Conservation (phyloP, 257 asterid species). For the Striga asiatica region DNA sequence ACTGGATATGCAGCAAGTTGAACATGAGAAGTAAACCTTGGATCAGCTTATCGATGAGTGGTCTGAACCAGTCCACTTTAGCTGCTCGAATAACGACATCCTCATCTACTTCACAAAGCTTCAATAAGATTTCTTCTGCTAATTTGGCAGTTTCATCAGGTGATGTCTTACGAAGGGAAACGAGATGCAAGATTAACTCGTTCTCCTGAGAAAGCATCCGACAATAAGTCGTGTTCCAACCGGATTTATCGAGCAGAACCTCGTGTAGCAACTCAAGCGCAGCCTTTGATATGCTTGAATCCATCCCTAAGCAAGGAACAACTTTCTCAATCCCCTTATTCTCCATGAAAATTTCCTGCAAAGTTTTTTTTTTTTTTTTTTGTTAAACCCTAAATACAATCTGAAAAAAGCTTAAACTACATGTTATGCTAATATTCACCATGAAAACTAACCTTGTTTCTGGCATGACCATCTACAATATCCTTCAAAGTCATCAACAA, state of each 20-base stretch:
- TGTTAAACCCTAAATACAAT: too few relatives aligned
- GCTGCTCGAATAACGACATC: constrained; percentile 34
- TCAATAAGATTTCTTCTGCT: constrained; percentile 31
- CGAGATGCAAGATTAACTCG: constrained; percentile 27
- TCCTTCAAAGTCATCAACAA: constrained; percentile 31
- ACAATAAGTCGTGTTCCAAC: constrained; percentile 36
- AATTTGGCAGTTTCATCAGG: constrained; percentile 6
- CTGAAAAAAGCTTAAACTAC: too few relatives aligned
- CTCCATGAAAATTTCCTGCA: constrained; percentile 35
- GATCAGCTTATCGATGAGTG: constrained; percentile 28
- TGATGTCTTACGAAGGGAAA: constrained; percentile 24
- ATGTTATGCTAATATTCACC: too few relatives aligned
- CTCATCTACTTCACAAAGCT: constrained; percentile 45
- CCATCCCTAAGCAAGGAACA: constrained; percentile 22
- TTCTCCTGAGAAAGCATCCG: constrained; percentile 27
- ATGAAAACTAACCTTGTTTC: constrained; percentile 44
- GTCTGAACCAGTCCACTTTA: constrained; percentile 41
- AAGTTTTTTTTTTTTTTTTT: too few relatives aligned
- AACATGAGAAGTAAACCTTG: constrained; percentile 32
- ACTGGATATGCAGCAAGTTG: not conserved
- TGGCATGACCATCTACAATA: constrained; percentile 37
- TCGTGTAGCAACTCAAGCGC: constrained; percentile 41
- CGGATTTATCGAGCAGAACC: constrained; percentile 36
- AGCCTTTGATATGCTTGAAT: constrained; percentile 22
- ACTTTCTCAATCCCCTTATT: constrained; percentile 35